phyloP scores from a whole-genome alignment of 331 rosid genomes.

The Malus hybrid region DNA sequence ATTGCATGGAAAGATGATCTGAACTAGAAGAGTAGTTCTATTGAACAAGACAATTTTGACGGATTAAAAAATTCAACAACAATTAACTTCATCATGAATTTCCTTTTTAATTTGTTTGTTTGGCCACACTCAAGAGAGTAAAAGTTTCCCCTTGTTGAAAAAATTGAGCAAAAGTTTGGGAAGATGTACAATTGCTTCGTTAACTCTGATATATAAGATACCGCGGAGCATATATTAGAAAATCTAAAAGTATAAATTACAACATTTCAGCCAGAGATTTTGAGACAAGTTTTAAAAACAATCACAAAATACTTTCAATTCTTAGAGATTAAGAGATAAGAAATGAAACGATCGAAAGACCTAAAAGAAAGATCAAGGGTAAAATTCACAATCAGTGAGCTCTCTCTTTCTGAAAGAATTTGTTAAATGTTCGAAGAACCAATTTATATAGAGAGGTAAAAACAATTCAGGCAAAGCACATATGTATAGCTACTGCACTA shows the following conservation, averaged over 20 bases:
- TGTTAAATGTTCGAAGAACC: neutral
- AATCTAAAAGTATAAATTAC: neutral
- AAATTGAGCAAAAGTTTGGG: no score
- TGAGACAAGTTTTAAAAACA: neutral
- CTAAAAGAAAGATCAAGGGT: neutral
- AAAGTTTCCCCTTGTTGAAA: neutral
- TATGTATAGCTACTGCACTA: neutral
- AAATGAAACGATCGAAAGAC: neutral
- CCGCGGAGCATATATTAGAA: no score
- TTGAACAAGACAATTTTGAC: conserved; percentile 2
- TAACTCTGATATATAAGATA: no score
- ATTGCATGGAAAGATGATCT: neutral
- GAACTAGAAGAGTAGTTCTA: neutral
- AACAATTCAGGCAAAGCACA: neutral
- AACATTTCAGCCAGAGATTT: neutral
- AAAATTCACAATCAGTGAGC: neutral
- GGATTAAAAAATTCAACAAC: neutral
- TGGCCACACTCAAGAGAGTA: neutral
- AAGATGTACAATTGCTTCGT: neutral
- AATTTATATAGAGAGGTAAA: neutral
- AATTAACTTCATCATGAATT: neutral
- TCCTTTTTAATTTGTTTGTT: neutral
- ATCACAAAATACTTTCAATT: neutral
- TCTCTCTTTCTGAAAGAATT: neutral
- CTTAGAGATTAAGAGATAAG: neutral